Conservation (phyloP, 2,329 filamentous ascomycete genomes). For the Pseudocercospora eumusae region DNA sequence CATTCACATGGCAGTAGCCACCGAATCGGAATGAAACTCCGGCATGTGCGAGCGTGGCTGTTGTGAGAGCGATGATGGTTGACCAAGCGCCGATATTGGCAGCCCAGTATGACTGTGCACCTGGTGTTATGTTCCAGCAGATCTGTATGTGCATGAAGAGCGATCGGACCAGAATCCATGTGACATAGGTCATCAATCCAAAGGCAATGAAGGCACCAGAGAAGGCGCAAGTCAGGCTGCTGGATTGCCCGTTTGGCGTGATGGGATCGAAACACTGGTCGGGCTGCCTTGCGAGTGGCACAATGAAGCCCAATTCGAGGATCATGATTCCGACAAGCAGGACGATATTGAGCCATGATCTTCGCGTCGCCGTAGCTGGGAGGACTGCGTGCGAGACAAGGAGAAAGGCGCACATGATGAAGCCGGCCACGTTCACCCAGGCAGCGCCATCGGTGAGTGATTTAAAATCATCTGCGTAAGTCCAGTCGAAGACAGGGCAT, state of each 20-base stretch:
- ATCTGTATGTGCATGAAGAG: slow-evolving; percentile 45
- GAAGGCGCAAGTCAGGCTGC: slow-evolving; percentile 71
- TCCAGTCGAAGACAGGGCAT: slow-evolving; percentile 78
- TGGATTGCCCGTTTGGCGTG: slow-evolving; percentile 80
- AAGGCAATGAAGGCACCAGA: slow-evolving; percentile 76
- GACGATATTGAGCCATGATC: slow-evolving; percentile 83
- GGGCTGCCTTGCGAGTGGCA: slow-evolving; percentile 73
- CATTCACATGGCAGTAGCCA: slow-evolving; percentile 84
- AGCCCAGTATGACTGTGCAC: slow-evolving; percentile 35
- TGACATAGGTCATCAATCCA: slow-evolving; percentile 74
- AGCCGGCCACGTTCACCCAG: slow-evolving; percentile 73
- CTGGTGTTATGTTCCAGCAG: slow-evolving; percentile 42
- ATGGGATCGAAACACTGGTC: slow-evolving; percentile 79
- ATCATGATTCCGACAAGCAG: slow-evolving; percentile 69
- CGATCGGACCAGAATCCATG: slow-evolving; percentile 70
- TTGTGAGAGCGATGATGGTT: slow-evolving; percentile 37
- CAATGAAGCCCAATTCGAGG: slow-evolving; percentile 80
- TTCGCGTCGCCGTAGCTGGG: slow-evolving; percentile 75
- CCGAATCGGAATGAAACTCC: slow-evolving; percentile 65
- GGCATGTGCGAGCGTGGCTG: slow-evolving; percentile 47
- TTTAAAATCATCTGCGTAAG: slow-evolving; percentile 56
- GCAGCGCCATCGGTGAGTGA: slow-evolving; percentile 67
- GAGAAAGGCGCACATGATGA: slow-evolving; percentile 70
- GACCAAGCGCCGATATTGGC: slow-evolving; percentile 38
- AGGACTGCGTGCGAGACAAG: slow-evolving; percentile 74